Percentiles rank a stretch among this genome's conserved stretches.
phyloP scores from a whole-genome alignment of 495 filamentous ascomycete species.

The Aspergillus affinis region DNA sequence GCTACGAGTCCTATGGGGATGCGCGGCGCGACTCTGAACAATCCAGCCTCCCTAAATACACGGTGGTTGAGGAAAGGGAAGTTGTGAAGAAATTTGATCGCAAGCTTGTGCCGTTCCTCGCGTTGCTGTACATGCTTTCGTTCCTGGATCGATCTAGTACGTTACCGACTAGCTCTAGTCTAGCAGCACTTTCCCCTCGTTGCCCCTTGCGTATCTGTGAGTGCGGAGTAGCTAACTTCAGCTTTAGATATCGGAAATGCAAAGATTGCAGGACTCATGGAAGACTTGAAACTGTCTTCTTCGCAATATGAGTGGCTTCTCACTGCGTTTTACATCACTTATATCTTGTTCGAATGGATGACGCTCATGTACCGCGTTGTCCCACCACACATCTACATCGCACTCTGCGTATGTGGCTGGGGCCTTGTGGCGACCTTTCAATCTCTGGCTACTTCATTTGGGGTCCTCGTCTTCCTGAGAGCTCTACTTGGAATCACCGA shows the following conservation, averaged over 20 bases:
- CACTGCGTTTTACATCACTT: slow-evolving; percentile 67
- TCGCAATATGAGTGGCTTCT: slow-evolving; percentile 66
- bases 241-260: slow-evolving; percentile 75
- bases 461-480: slow-evolving; percentile 42
- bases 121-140: slow-evolving; percentile 75
- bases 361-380: slow-evolving; percentile 59
- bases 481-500: slow-evolving; percentile 58
- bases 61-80: slow-evolving; percentile 67
- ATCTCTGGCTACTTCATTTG: slow-evolving; percentile 58
- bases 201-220: not conserved
- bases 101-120: slow-evolving; percentile 75
- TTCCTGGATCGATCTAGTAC: slow-evolving; percentile 79
- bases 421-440: slow-evolving; percentile 72
- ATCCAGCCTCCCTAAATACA: slow-evolving; percentile 49
- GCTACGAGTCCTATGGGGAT: slow-evolving; percentile 36
- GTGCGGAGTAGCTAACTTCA: slow-evolving; percentile 3
- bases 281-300: slow-evolving; percentile 59
- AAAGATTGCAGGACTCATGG: slow-evolving; percentile 67
- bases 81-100: slow-evolving; percentile 75
- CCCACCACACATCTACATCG: slow-evolving; percentile 58
- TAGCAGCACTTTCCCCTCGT: not conserved
- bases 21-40: slow-evolving; percentile 21
- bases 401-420: slow-evolving; percentile 44
- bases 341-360: slow-evolving; percentile 76
- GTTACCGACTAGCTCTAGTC: slow-evolving; percentile 18